phyloP scores from a whole-genome alignment of 2,329 filamentous ascomycete genomes.

The Microdochium paspali region DNA sequence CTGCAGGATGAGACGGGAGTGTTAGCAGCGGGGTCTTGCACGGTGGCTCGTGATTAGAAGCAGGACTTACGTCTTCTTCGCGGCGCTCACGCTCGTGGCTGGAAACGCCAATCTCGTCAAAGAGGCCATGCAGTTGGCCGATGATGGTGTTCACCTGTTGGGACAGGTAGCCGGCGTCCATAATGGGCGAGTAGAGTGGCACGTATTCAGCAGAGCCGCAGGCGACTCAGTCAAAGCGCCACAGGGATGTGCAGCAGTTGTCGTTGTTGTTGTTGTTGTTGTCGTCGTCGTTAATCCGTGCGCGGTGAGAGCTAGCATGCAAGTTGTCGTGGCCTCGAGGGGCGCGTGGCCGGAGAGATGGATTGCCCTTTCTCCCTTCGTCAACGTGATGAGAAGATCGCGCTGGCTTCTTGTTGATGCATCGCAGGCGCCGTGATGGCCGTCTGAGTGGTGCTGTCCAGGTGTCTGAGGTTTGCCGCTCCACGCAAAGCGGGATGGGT shows the following conservation, averaged over 20 bases:
- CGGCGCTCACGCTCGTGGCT: constrained; percentile 83
- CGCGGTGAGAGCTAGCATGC: neutral
- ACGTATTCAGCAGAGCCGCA: neutral
- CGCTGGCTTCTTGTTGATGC: neutral
- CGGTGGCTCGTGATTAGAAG: neutral
- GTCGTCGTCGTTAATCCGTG: neutral
- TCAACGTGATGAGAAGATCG: neutral
- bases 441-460: neutral
- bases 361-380: neutral
- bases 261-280: neutral
- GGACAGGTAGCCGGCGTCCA: constrained; percentile 88
- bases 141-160: constrained; percentile 95
- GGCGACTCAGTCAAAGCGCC: neutral
- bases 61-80: constrained; percentile 68
- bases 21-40: constrained; percentile 6
- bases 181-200: constrained; percentile 25
- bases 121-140: constrained; percentile 83
- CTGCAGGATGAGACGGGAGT: constrained; percentile 33
- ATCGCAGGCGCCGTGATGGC: neutral
- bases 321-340: neutral
- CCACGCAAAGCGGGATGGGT: neutral
- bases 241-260: no score
- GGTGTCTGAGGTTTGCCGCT: no score
- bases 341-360: neutral
- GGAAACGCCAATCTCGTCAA: constrained; percentile 96